These are phyloP conservation scores for Neonectria neomacrospora DNA, from an alignment of 2,329 filamentous ascomycete genomes.

Conservation along the genomic window DNA sequence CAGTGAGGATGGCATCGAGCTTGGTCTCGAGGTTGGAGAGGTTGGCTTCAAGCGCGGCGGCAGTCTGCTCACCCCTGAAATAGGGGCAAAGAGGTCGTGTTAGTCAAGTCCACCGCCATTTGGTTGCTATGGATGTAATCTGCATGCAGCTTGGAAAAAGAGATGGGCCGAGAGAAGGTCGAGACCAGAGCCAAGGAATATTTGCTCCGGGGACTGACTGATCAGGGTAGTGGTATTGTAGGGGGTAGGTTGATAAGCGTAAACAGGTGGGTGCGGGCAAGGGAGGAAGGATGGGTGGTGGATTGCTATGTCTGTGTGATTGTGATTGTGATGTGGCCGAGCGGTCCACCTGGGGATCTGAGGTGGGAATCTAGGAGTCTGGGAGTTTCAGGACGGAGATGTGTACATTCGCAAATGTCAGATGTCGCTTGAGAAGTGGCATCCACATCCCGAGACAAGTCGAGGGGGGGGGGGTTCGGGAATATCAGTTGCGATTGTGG, in stretches of 20 bases:
- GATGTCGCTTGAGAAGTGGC: constrained; percentile 8
- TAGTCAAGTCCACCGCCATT: constrained; percentile 25
- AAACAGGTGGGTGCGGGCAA: background rate
- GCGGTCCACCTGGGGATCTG: background rate
- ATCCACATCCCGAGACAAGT: constrained; percentile 1
- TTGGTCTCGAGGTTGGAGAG: constrained; percentile 64
- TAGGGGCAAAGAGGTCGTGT: constrained; percentile 23
- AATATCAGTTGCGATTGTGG: constrained; percentile 8
- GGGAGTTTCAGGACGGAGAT: background rate
- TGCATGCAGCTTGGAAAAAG: background rate
- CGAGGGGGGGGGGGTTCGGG: background rate
- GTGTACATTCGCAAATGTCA: background rate
- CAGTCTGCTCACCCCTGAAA: constrained; percentile 65
- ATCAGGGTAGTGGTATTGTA: background rate
- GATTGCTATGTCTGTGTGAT: background rate
- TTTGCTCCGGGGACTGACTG: background rate
- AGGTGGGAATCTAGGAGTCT: background rate
- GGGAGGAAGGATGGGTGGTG: background rate
- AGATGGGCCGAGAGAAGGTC: constrained; percentile 6
- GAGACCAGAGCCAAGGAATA: constrained; percentile 6
- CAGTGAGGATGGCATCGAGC: constrained; percentile 65
- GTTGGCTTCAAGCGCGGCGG: constrained; percentile 63
- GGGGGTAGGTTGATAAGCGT: background rate
- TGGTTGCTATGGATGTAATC: constrained; percentile 9
- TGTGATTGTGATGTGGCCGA: background rate